Evolutionary conservation across 2,329 filamentous ascomycete genomes (phyloP), one percentile per base, ranked within the genome.

Genomic region (Diaporthe velutina): DNA sequence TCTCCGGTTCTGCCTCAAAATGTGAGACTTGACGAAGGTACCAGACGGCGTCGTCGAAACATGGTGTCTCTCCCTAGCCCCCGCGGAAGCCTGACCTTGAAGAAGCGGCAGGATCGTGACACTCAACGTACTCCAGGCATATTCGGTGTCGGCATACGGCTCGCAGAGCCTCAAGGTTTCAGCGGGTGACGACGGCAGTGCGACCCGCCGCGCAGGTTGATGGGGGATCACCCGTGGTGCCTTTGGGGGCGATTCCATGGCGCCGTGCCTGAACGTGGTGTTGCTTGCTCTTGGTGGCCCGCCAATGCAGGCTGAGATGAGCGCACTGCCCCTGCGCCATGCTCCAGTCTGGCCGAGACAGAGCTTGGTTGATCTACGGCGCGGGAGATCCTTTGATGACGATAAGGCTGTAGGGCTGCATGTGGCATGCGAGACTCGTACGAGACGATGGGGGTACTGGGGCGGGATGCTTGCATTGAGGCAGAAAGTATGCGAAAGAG

Each of bases 381-480:
- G 70, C 6, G 30, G 52, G 45, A 64, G 57, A 72, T 72, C 57
- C 30, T 54, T 40, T 35, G 70, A 72, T 40, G 70, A 54, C 60
- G 45, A 64, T 61, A 52, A 72, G 70, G 57, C 70, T 72, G 70
- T 72, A 72, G 70, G 70, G 70, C 70, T 72, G 70, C 70, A 72
- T 52, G 33, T 52, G 55, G 45, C 33, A 54, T 72, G 57, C 70
- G 50, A 42, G 17, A 25, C 57, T 54, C 42, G 57, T 72, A 64
- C 70, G 57, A 72, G 57, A 35, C 19, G 28, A 40, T 54, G 19
- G 57, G 6, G 38, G 38, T 5, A 42, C 30, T 15, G 33, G 13
- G 57, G 57, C 64, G 19, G 57, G 17, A 61, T 40, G 55, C 42
- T 52, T 52, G 35, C 13, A 61, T 13, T 12, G 28, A 42, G 35